These are phyloP conservation scores for Chrysanthemum makinoi DNA, from an alignment of 129 eudicot genomes.

Conservation along the genomic window DNA sequence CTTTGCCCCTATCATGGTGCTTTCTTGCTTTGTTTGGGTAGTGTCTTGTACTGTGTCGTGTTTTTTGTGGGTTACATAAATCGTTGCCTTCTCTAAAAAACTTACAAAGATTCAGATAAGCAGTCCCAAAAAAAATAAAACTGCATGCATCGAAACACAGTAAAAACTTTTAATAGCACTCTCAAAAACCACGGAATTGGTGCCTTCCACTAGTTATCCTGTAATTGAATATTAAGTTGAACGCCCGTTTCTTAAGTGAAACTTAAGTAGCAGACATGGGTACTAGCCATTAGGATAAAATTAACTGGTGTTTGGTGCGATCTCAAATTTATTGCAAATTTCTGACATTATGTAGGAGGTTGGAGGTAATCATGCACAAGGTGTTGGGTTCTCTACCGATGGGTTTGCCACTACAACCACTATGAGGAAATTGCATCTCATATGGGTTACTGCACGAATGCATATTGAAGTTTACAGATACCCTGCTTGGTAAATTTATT, in stretches of 20 bases:
- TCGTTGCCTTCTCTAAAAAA: too few relatives aligned
- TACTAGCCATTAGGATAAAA: background rate
- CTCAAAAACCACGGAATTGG: background rate
- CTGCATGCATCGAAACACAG: too few relatives aligned
- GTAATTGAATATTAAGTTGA: background rate
- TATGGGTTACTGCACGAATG: constrained; percentile 94
- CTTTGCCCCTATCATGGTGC: too few relatives aligned
- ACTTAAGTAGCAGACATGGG: too few relatives aligned
- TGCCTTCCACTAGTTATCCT: background rate
- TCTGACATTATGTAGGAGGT: constrained; percentile 57
- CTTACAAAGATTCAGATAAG: too few relatives aligned
- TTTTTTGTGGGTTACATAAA: too few relatives aligned
- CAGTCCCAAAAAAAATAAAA: too few relatives aligned
- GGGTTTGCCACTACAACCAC: constrained; percentile 82
- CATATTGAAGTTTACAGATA: constrained; percentile 77
- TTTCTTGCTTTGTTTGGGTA: too few relatives aligned
- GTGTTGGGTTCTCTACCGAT: constrained; percentile 91
- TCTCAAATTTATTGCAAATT: constrained; percentile 3
- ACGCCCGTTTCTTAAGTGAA: background rate
- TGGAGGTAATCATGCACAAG: constrained; percentile 88
- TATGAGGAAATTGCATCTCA: constrained; percentile 79
- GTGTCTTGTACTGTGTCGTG: too few relatives aligned
- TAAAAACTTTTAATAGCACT: too few relatives aligned
- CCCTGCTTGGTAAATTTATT: constrained; percentile 65
- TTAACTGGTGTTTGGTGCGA: background rate